A percentile compares a stretch with the other conserved stretches of the same genome.
These are phyloP conservation scores for Pleurotus sapidus DNA, from an alignment of 768 basidiomycete genomes.

Conservation along the genomic window DNA sequence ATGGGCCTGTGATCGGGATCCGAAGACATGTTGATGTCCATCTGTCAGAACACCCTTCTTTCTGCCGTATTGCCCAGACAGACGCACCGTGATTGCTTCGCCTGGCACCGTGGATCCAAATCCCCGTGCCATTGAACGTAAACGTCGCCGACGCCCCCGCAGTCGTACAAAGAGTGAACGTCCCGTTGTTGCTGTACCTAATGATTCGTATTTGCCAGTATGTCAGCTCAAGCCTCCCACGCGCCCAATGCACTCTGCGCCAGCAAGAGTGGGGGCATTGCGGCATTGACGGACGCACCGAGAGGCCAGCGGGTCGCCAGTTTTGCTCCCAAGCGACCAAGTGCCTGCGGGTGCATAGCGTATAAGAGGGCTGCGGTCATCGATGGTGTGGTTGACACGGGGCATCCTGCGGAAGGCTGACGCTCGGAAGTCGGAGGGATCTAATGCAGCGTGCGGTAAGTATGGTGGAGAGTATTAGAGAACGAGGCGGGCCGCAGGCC, in stretches of 20 bases:
- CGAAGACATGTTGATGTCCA: too few relatives aligned
- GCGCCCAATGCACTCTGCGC: too few relatives aligned
- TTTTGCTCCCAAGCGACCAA: constrained; percentile 2
- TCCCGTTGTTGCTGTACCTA: constrained; percentile 7
- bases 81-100: constrained; percentile 1
- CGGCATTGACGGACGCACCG: background rate
- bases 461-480: too few relatives aligned
- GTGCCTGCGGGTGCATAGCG: background rate
- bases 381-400: constrained; percentile 3
- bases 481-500: too few relatives aligned
- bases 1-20: background rate
- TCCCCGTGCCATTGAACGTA: constrained; percentile 9
- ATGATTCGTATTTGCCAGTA: too few relatives aligned
- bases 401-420: background rate
- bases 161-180: constrained; percentile 2
- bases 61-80: background rate
- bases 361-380: constrained; percentile 5
- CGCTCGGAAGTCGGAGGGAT: too few relatives aligned
- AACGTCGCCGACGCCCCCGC: constrained; percentile 1
- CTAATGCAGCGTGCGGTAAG: too few relatives aligned
- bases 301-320: background rate
- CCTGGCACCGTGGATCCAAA: constrained; percentile 1
- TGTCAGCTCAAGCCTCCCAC: too few relatives aligned
- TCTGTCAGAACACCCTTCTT: too few relatives aligned
- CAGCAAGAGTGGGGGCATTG: too few relatives aligned